These are phyloP conservation scores for Penicillium sp. DNA, from an alignment of 2,329 filamentous ascomycete genomes.

Conservation along the genomic window DNA sequence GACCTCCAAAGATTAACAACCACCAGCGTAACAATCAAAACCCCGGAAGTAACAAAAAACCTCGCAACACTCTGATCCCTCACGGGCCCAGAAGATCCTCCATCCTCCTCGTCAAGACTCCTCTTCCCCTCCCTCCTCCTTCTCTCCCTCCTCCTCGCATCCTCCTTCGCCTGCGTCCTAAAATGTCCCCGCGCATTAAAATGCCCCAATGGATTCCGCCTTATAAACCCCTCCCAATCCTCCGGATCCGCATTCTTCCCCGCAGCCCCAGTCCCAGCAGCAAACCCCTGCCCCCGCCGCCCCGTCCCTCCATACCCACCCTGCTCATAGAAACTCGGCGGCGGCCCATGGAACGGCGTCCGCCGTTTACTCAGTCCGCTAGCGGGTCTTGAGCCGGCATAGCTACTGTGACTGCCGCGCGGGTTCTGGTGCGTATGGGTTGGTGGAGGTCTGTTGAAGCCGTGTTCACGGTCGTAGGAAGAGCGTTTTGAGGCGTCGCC, in stretches of 20 bases:
- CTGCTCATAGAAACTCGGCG: conserved; percentile 79
- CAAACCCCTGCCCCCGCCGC: conserved; percentile 50
- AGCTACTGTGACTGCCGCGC: conserved; percentile 55
- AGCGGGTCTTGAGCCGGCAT: conserved; percentile 63
- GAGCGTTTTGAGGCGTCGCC: conserved; percentile 69
- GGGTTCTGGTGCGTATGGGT: conserved; percentile 26
- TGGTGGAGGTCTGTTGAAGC: conserved; percentile 35
- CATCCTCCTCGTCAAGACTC: conserved; percentile 20
- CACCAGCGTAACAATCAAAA: conserved; percentile 35
- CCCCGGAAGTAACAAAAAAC: conserved; percentile 40
- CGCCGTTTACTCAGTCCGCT: conserved; percentile 75
- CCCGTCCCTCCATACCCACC: conserved; percentile 69
- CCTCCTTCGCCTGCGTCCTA: conserved; percentile 65
- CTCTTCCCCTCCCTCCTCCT: conserved; percentile 38
- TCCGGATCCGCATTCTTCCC: conserved; percentile 22
- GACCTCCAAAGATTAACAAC: conserved; percentile 7
- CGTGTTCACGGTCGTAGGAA: conserved; percentile 67
- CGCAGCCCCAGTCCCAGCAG: background rate
- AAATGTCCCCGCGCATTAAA: conserved; percentile 73
- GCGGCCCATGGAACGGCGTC: conserved; percentile 75
- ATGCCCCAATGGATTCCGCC: conserved; percentile 61
- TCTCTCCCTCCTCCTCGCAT: conserved; percentile 50
- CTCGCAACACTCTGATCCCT: conserved; percentile 24
- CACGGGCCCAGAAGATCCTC: background rate
- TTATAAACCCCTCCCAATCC: conserved; percentile 38